These are phyloP conservation scores for Scedosporium dehoogii DNA, from an alignment of 2,329 filamentous ascomycete genomes.

Conservation along the genomic window DNA sequence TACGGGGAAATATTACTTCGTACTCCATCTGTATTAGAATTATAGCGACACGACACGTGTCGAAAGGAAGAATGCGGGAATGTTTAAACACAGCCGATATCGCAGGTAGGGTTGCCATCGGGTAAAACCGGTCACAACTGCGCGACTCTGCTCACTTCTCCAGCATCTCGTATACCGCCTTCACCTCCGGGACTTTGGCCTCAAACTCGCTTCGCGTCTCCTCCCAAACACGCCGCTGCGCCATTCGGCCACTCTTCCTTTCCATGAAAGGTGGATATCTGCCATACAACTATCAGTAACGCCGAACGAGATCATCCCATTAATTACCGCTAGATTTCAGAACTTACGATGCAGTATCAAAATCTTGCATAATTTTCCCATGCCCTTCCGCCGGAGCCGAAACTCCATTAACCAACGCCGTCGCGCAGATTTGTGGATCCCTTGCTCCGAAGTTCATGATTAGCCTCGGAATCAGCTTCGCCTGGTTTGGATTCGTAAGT, in stretches of 20 bases:
- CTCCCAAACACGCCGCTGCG: constrained; percentile 18
- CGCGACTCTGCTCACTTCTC: neutral
- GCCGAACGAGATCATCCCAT: too few species aligned
- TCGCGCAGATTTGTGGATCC: constrained; percentile 24
- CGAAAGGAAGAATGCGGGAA: too few species aligned
- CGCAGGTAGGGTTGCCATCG: too few species aligned
- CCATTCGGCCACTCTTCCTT: constrained; percentile 15
- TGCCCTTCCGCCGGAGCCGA: constrained; percentile 19
- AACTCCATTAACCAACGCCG: constrained; percentile 26
- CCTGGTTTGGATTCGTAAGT: constrained; percentile 24
- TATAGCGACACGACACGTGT: too few species aligned
- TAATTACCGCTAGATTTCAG: neutral
- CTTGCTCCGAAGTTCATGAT: constrained; percentile 27
- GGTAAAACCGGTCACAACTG: neutral
- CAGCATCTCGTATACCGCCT: constrained; percentile 14
- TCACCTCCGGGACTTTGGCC: constrained; percentile 17
- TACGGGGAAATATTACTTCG: too few species aligned
- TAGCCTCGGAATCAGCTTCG: constrained; percentile 23
- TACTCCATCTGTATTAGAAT: too few species aligned
- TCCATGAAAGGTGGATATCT: constrained; percentile 27
- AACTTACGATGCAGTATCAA: constrained; percentile 23
- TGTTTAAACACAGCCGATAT: too few species aligned
- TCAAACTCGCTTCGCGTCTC: constrained; percentile 17
- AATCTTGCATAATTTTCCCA: constrained; percentile 28
- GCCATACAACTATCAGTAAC: constrained; percentile 1